Base-by-base conservation (phyloP, 352 stramenopile species). In the Thraustotheca clavata region DNA sequence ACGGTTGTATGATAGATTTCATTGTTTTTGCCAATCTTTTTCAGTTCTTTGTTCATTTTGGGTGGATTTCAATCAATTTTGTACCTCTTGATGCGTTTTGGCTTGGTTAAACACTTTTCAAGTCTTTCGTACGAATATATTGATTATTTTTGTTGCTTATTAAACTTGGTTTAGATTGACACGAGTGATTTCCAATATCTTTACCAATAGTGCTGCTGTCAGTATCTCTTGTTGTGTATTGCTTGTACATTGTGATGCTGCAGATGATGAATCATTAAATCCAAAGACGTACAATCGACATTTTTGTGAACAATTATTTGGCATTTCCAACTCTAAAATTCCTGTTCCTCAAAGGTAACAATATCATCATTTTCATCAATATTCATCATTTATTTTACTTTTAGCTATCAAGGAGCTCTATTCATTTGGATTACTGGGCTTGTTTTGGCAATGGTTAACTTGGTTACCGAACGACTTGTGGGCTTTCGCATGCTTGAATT, bases 341-440 rank as follows among this genome's bases (percentile, higher is more conserved):
- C 47, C 36, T 40, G 59, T 68, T 33, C 40, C 67, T 50, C 11
- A 40, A 20, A 60, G 52, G 50, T 67, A 22, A n/a, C n/a, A 26
- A 14, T 62, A 34, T 27, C 4, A 7, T 29, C 20, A 11, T 9
- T 27, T 41, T 48, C 0, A 12, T 16, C 1, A 0, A 48, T 62
- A 46, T 20, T 61, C 20, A 46, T 41, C 32, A 60, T 60, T 24
- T 9, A 52, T n/a, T 29, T 14, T 47, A 2, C 38, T 62, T 6
- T 22, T 60, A 91, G 79, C 49, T 94, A 91, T 59, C 79, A 81
- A 29, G 85, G 82, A 3, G 85, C 81, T 4, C 67, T 90, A 39
- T 75, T 92, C n/a, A 91, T 90, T 38, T 94, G 85, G 85, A 79
- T 87, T 27, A 83, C 86, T 8, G 85, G 85, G 2, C 83, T 94